Percentiles rank a stretch among this genome's conserved stretches.
phyloP scores from a whole-genome alignment of 805 yeast species.

The Starmerella roubikii region DNA sequence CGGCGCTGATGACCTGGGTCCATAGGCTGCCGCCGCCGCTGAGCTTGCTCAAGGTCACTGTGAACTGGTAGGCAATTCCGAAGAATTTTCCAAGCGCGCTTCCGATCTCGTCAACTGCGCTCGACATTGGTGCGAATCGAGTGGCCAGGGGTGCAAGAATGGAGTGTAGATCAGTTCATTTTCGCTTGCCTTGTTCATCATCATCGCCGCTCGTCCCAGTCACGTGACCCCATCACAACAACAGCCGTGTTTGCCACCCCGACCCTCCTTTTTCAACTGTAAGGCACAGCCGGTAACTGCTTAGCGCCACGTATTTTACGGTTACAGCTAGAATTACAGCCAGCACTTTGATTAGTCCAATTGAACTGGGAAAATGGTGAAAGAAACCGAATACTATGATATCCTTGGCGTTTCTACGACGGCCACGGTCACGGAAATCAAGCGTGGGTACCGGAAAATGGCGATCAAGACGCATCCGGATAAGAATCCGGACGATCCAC shows the following conservation, averaged over 20 bases:
- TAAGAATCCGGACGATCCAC: slow-evolving; percentile 87
- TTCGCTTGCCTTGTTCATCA: too few species aligned
- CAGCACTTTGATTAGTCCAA: too few species aligned
- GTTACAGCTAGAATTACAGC: too few species aligned
- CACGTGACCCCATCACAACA: too few species aligned
- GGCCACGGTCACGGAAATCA: slow-evolving; percentile 72
- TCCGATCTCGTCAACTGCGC: neutral
- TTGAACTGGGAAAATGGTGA: slow-evolving; percentile 64
- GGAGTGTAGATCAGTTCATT: too few species aligned
- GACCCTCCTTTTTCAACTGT: too few species aligned
- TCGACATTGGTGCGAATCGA: neutral
- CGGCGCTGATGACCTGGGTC: neutral
- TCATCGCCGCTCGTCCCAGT: too few species aligned
- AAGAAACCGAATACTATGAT: slow-evolving; percentile 80
- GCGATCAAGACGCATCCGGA: slow-evolving; percentile 92
- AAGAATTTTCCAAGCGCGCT: neutral
- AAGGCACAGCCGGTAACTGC: too few species aligned
- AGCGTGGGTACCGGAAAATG: slow-evolving; percentile 81
- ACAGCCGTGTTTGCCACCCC: too few species aligned
- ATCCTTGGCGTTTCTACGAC: slow-evolving; percentile 49
- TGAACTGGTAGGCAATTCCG: neutral
- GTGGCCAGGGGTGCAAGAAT: too few species aligned
- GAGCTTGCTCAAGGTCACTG: neutral
- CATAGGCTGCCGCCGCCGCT: neutral
- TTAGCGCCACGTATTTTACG: too few species aligned